These are phyloP conservation scores for Daldinia childiae DNA, from an alignment of 495 filamentous ascomycete species.

Conservation along the genomic window DNA sequence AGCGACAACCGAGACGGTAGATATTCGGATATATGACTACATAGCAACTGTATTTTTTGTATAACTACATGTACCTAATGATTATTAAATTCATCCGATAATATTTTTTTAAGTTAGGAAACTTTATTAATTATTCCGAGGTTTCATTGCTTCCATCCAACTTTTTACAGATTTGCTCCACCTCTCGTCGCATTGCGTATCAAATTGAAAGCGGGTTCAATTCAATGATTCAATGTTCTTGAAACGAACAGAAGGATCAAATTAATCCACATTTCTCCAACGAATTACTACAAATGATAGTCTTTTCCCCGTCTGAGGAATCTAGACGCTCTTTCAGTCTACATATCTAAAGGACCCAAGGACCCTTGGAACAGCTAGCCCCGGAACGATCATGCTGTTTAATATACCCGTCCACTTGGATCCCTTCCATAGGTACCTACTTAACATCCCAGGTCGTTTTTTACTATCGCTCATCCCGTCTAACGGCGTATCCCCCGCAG, in stretches of 20 bases:
- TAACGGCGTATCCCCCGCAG: conserved; percentile 6
- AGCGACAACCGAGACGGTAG: background rate
- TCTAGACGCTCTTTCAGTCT: conserved; percentile 9
- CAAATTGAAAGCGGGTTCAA: conserved; percentile 13
- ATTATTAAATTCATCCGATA: conserved; percentile 26
- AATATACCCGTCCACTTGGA: conserved; percentile 46
- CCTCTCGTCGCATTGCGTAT: conserved; percentile 11
- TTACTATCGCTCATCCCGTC: conserved; percentile 33
- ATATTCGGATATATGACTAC: conserved; percentile 17
- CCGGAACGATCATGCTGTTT: conserved; percentile 27
- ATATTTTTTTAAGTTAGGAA: background rate
- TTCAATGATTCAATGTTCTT: conserved; percentile 12
- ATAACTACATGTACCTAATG: no score
- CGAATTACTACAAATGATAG: background rate
- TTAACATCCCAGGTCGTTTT: conserved; percentile 27
- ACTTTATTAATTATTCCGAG: conserved; percentile 22
- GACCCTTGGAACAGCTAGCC: conserved; percentile 31
- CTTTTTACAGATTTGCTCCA: background rate
- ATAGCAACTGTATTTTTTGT: no score
- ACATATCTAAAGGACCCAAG: background rate
- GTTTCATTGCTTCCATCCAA: conserved; percentile 16
- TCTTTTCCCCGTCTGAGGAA: background rate
- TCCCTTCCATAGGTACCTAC: conserved; percentile 24
- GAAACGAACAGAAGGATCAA: conserved; percentile 11
- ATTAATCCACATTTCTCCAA: background rate